Conservation (phyloP, 257 asterid genomes). For the Lavandula angustifolia region DNA sequence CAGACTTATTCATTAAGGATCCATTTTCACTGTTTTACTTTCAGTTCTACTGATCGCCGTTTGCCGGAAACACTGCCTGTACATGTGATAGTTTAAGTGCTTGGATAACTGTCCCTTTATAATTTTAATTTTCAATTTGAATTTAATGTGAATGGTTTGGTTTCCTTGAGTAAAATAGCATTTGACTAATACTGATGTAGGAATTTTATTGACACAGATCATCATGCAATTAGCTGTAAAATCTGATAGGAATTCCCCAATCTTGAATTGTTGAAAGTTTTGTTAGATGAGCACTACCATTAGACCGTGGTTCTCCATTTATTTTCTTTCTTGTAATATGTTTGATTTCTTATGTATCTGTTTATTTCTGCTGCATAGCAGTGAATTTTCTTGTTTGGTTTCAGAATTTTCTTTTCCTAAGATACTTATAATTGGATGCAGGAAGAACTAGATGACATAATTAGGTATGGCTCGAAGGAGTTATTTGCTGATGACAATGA, state of each 20-base stretch:
- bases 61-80: slow-evolving; percentile 20
- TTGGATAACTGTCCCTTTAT: slow-evolving; percentile 6
- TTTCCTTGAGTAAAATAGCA: slow-evolving; percentile 22
- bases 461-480: slow-evolving; percentile 94
- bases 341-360: slow-evolving; percentile 5
- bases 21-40: slow-evolving; percentile 11
- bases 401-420: slow-evolving; percentile 25
- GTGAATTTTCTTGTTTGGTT: slow-evolving; percentile 11
- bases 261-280: slow-evolving; percentile 2
- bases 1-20: neutral
- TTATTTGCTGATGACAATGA: slow-evolving; percentile 93
- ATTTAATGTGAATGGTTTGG: slow-evolving; percentile 20
- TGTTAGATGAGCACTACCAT: slow-evolving; percentile 17
- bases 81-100: slow-evolving; percentile 21
- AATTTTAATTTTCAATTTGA: neutral
- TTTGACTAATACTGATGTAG: slow-evolving; percentile 7
- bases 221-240: slow-evolving; percentile 15
- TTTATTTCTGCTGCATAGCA: slow-evolving; percentile 13
- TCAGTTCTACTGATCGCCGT: slow-evolving; percentile 22
- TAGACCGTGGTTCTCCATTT: slow-evolving; percentile 18
- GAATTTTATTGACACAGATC: slow-evolving; percentile 3
- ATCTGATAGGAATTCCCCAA: slow-evolving; percentile 16
- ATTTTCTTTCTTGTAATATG: slow-evolving; percentile 19
- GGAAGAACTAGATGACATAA: slow-evolving; percentile 97
- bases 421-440: slow-evolving; percentile 43